Percentiles rank a stretch among this genome's conserved stretches.
Evolutionary conservation across 2,329 filamentous ascomycete species (phyloP).

Genomic region (Purpureocillium takamizusanense): DNA sequence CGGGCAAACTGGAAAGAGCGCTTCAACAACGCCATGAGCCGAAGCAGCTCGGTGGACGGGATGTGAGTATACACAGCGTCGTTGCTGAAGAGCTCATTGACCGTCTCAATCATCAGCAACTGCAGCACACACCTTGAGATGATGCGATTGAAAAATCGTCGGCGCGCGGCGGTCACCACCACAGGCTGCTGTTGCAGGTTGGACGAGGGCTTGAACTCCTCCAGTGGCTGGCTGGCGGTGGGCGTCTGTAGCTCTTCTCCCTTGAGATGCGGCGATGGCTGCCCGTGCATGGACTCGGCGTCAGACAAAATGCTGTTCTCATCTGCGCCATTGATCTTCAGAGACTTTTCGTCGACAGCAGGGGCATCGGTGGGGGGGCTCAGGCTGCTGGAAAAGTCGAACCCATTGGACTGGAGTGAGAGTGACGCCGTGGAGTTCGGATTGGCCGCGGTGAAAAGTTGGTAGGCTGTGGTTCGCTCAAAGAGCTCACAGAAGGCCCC

Average conservation of each 20-base stretch:
- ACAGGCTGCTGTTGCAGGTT: slow-evolving; percentile 79
- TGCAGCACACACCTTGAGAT: slow-evolving; percentile 98
- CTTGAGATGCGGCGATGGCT: slow-evolving; percentile 15
- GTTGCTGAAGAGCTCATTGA: slow-evolving; percentile 97
- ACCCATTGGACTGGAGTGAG: slow-evolving; percentile 42
- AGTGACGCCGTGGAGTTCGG: slow-evolving; percentile 43
- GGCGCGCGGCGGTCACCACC: slow-evolving; percentile 83
- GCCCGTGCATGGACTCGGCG: slow-evolving; percentile 21
- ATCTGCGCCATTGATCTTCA: slow-evolving; percentile 50
- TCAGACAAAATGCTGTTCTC: slow-evolving; percentile 24
- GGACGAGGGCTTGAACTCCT: slow-evolving; percentile 77
- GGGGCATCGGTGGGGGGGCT: slow-evolving; percentile 29
- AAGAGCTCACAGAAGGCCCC: slow-evolving; percentile 95
- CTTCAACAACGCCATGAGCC: slow-evolving; percentile 89
- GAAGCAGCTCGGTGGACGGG: slow-evolving; percentile 78
- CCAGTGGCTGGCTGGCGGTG: slow-evolving; percentile 42
- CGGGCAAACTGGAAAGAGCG: slow-evolving; percentile 95
- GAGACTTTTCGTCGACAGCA: slow-evolving; percentile 42
- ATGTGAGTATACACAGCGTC: slow-evolving; percentile 91
- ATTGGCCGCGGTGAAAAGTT: slow-evolving; percentile 80
- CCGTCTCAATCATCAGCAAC: slow-evolving; percentile 97
- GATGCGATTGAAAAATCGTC: slow-evolving; percentile 97
- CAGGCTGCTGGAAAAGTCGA: slow-evolving; percentile 37
- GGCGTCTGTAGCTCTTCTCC: slow-evolving; percentile 26
- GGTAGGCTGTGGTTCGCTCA: slow-evolving; percentile 85